These are phyloP conservation scores for Aschersonia sp. DNA, from an alignment of 2,329 filamentous ascomycete species.

Conservation along the genomic window DNA sequence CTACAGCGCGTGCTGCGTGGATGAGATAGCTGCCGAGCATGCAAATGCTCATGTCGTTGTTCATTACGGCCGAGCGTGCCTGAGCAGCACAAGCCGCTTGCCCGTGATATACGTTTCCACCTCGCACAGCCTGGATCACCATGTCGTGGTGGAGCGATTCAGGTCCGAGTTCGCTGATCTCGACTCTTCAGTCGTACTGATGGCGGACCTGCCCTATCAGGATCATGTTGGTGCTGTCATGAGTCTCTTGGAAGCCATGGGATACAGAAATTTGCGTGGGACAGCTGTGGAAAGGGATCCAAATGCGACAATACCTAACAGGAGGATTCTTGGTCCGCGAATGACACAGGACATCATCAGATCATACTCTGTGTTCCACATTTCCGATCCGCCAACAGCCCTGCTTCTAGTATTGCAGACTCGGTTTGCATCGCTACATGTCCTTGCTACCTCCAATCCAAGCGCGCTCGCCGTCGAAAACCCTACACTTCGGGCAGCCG, in stretches of 20 bases:
- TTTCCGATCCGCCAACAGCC: slow-evolving; percentile 65
- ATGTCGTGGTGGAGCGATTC: slow-evolving; percentile 44
- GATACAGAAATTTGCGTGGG: slow-evolving; percentile 56
- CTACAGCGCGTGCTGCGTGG: slow-evolving; percentile 92
- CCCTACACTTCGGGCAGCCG: slow-evolving; percentile 28
- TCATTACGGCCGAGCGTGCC: slow-evolving; percentile 83
- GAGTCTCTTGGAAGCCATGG: slow-evolving; percentile 35
- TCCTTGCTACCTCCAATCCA: slow-evolving; percentile 52
- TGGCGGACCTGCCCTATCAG: slow-evolving; percentile 81
- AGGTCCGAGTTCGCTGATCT: slow-evolving; percentile 51
- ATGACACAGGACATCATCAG: slow-evolving; percentile 32
- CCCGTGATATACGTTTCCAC: slow-evolving; percentile 91
- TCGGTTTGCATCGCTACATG: slow-evolving; percentile 62
- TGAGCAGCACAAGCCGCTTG: slow-evolving; percentile 76
- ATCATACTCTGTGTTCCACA: slow-evolving; percentile 68
- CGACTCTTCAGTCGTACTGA: slow-evolving; percentile 53
- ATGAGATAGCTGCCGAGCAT: slow-evolving; percentile 93
- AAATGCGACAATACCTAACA: slow-evolving; percentile 69
- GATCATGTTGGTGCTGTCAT: slow-evolving; percentile 52
- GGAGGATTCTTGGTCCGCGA: slow-evolving; percentile 38
- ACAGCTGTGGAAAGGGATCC: slow-evolving; percentile 68
- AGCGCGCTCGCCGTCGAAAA: slow-evolving; percentile 33
- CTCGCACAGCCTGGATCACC: slow-evolving; percentile 49
- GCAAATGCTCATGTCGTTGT: slow-evolving; percentile 81
- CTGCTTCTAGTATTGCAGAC: slow-evolving; percentile 79